Base-by-base conservation (phyloP, 805 yeast species). In the Lipomyces japonicus region DNA sequence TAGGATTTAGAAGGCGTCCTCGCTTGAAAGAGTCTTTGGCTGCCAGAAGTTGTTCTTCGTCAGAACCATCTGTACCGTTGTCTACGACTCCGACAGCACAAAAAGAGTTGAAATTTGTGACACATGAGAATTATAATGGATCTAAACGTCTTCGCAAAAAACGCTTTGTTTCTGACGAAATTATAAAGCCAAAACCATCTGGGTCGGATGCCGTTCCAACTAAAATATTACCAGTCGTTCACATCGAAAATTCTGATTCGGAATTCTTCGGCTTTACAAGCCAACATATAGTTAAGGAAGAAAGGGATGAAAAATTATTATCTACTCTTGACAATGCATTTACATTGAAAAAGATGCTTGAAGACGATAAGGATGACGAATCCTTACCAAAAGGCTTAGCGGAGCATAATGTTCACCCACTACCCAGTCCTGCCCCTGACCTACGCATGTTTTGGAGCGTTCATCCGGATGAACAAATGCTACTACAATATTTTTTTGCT, bases 1-100 rank as follows among this genome's bases (percentile, higher is more conserved):
- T 54, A 37, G 58, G 58, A 2, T 54, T 54, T 45, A 38, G 58
- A 9, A 49, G 58, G 3, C 44, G 58, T 19, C 58, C 58, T 18
- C 47, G 58, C 2, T 47, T 54, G 32, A 50, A 55, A 32, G 58
- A 54, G 43, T 45, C 51, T 4, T 40, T 54, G 9, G 57, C 57
- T 14, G 57, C 57, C 7, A 37, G 57, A 19, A 21, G 40, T 14
- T 6, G 7, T 6, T 6, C 21, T 19, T 12, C 19, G 10, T 7
- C 31, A 7, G 37, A 34, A 6, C 10, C 19, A 19, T 21, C 24
- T 16, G 16, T 22, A 12, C 28, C 45, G 9, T 5, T 21, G 3
- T 10, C 42, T 16, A 10, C 48, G 44, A 3, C 18, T n/a, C 34
- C 44, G 9, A 25, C 47, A 2, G 34, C 46, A 2, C 39, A 46